These are phyloP conservation scores for Tolypocladium sp. DNA, from an alignment of 2,329 filamentous ascomycete genomes.

Conservation along the genomic window DNA sequence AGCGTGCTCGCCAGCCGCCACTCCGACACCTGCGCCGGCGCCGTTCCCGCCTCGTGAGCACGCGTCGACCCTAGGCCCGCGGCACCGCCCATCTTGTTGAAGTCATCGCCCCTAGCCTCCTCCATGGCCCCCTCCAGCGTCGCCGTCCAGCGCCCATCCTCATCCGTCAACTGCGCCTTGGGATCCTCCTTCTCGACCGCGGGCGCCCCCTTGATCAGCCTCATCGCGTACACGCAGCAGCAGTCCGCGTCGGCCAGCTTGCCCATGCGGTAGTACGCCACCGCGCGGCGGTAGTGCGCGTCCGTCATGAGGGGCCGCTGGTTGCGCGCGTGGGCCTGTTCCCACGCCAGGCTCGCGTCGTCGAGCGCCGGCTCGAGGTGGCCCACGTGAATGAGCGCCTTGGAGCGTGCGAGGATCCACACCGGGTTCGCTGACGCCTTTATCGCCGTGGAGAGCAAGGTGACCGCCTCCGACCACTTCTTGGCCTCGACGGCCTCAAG, in stretches of 20 bases:
- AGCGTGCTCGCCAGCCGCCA: conserved; percentile 34
- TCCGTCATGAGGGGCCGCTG: conserved; percentile 68
- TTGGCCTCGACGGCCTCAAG: conserved; percentile 53
- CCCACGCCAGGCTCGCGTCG: conserved; percentile 60
- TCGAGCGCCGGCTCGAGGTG: conserved; percentile 55
- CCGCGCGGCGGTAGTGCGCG: conserved; percentile 72
- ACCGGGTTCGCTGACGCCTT: conserved; percentile 56
- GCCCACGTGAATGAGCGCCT: conserved; percentile 60
- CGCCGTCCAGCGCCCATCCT: conserved; percentile 37
- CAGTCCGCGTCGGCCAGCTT: conserved; percentile 67
- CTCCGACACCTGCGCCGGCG: conserved; percentile 9
- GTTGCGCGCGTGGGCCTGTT: conserved; percentile 54
- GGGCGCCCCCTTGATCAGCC: conserved; percentile 21
- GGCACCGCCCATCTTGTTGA: conserved; percentile 9
- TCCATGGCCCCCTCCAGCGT: conserved; percentile 20
- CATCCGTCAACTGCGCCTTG: conserved; percentile 24
- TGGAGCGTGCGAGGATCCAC: conserved; percentile 78
- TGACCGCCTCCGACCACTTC: conserved; percentile 60
- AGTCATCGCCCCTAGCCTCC: conserved; percentile 19
- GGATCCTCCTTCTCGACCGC: conserved; percentile 23
- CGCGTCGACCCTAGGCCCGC: neutral
- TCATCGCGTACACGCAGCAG: conserved; percentile 53
- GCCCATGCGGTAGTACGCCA: conserved; percentile 61
- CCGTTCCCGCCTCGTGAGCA: no score
- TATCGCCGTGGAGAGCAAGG: conserved; percentile 59